A percentile compares a stretch with the other conserved stretches of the same genome.
Evolutionary conservation across 2,329 filamentous ascomycete species (phyloP).

Genomic region (Cryphonectria parasitica): DNA sequence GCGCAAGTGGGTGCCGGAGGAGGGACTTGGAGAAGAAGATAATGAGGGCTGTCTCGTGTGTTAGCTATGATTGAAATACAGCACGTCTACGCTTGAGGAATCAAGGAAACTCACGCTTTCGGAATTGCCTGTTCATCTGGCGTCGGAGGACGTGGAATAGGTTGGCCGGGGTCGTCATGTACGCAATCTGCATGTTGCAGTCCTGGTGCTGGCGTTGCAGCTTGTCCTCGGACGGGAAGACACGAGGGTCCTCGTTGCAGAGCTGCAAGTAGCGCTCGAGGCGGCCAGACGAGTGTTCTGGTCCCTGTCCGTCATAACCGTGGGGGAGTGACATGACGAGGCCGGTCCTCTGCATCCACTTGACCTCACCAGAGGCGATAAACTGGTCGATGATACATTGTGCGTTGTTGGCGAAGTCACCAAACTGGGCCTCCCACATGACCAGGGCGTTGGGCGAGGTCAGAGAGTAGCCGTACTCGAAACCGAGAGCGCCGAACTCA

Average conservation of each 20-base stretch:
- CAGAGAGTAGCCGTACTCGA: conserved; percentile 98
- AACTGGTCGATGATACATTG: conserved; percentile 99
- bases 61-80: conserved; percentile 28
- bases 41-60: conserved; percentile 68
- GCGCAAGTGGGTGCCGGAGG: conserved; percentile 89
- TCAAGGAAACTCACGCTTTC: conserved; percentile 76
- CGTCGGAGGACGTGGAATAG: conserved; percentile 94
- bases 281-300: conserved; percentile 96
- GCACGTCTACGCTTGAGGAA: background rate
- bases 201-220: conserved; percentile 97
- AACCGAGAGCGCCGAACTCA: conserved; percentile 77
- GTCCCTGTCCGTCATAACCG: conserved; percentile 97
- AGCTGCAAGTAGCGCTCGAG: conserved; percentile 97
- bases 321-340: conserved; percentile 96
- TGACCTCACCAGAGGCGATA: conserved; percentile 94
- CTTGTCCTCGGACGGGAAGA: conserved; percentile 87
- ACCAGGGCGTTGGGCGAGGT: conserved; percentile 96
- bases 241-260: conserved; percentile 93
- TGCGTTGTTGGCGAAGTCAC: conserved; percentile 99
- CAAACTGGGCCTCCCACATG: conserved; percentile 99
- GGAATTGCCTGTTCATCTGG: conserved; percentile 99
- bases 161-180: conserved; percentile 96
- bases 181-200: conserved; percentile 98
- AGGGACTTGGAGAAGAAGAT: conserved; percentile 99
- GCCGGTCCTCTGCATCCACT: conserved; percentile 98